Percentiles rank a stretch among this genome's conserved stretches.
Evolutionary conservation across 169 alveolate genomes (phyloP).

Genomic region (Cryptosporidium bovis): DNA sequence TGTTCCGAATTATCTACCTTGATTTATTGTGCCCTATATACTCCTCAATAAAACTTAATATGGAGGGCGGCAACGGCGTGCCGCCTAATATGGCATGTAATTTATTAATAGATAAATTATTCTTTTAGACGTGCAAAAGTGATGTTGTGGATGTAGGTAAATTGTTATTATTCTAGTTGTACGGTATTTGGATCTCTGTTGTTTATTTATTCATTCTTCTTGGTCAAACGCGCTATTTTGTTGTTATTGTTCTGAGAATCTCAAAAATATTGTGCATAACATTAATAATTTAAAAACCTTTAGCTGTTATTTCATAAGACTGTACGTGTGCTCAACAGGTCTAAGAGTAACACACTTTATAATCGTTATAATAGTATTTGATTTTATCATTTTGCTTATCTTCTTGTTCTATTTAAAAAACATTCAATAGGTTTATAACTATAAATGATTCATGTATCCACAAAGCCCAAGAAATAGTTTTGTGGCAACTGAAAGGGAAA

Average conservation of each 20-base stretch:
- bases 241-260: background rate
- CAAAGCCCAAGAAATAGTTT: conserved; percentile 60
- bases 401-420: background rate
- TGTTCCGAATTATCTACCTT: background rate
- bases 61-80: conserved; percentile 36
- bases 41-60: conserved; percentile 23
- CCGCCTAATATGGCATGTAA: conserved; percentile 39
- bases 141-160: too few species aligned
- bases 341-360: conserved; percentile 43
- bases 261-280: background rate
- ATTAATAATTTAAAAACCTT: background rate
- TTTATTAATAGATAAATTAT: background rate
- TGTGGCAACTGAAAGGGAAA: background rate
- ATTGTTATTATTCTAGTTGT: too few species aligned
- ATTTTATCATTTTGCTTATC: too few species aligned
- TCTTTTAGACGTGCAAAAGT: too few species aligned
- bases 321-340: conserved; percentile 44
- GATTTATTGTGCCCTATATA: conserved; percentile 1
- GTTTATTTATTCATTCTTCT: too few species aligned
- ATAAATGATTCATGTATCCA: conserved; percentile 60
- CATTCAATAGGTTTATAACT: background rate
- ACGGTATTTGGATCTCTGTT: too few species aligned
- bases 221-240: too few species aligned
- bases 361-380: background rate
- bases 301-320: conserved; percentile 10